Evolutionary conservation across 805 yeast species (phyloP), one percentile per base, ranked within the genome.

Genomic region (Candida stauntonica): DNA sequence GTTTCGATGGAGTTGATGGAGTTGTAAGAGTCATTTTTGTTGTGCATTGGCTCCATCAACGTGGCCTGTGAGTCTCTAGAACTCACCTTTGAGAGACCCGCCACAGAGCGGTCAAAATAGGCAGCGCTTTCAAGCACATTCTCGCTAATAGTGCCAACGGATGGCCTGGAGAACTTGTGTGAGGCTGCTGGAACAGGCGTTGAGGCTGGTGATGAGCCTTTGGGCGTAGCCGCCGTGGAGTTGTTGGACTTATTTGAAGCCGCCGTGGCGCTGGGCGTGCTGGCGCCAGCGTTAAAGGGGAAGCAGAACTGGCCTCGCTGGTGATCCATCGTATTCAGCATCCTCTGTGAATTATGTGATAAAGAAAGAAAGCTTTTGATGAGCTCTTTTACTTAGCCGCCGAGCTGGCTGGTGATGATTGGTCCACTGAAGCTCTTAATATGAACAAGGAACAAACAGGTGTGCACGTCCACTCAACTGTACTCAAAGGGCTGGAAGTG

Each of bases 1-100:
- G 56, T 48, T 11, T 51, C 54, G 23, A 45, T 30, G 11, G 54
- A 45, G 31, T 27, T 43, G 23, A 46, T 35, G 5, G 56, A 50
- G 29, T 41, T 33, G 31, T 30, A 28, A 5, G 52, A 50, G 26
- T 46, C 49, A 15, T 42, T 44, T 33, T 48, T 46, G 37, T 34
- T 36, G 32, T 47, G 51, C 39, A 37, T 31, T 8, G 47, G 41
- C 23, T 44, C 51, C 17, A 31, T 7, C 8, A 46, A 35, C 7
- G 51, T 44, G 5, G 31, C 15, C 3, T 41, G 42, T 3, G 45
- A 42, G 24, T 44, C 51, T 26, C 48, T 29, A 5, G 46, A 42
- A 7, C 37, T 35, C 9, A 33, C 39, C 23, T 37, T 44, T 15
- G 34, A 11, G 12, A 35, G 27, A 4, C 31, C 17, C 17, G 29